Base-by-base conservation (phyloP, 2,329 filamentous ascomycete genomes). In the Sordariomycetes sp. region DNA sequence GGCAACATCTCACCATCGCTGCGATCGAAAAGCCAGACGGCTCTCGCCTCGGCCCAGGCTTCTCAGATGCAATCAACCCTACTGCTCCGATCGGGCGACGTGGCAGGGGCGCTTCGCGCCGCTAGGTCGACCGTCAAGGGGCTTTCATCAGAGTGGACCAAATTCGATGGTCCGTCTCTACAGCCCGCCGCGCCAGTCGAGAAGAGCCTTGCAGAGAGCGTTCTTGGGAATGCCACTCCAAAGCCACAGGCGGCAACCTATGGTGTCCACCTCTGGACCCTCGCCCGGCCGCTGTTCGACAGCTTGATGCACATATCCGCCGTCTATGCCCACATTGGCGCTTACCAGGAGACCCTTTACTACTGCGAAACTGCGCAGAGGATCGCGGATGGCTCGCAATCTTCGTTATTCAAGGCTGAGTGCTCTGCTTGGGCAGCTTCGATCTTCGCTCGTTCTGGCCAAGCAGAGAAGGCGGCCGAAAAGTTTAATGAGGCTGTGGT, bases 331-430 rank as follows among this genome's bases (percentile, higher is more conserved):
- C 82, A 94, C 43, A 74, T 92, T 42, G 92, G 92, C 19, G 73
- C 94, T 58, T 86, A 87, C 42, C 79, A 86, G 39, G 90, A 96
- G 53, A 90, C 90, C 3, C 62, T 90, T 1, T 92, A 88, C 52
- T 93, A 94, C 45, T 80, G 82, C 2, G 82, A 95, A 45, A 83
- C 92, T 46, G 87, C 87, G 0, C 67, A 82, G 35, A 86, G 82
- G 47, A 73, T 94, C 39, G 85, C 85, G 16, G 68, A 71, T 38
- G 75, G 72, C n/a, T 73, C 83, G 8, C 65, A 72, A 31, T 79
- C 82, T 0, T 66, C 72, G 23, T 66, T 79, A 10, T 72, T 73
- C 45, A 57, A 64, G 27, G 68, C 72, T 1, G 66, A 75, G 41
- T 68, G 69, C 7, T 63, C 68, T 4, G 62, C 66, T 5, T 72